phyloP scores from a whole-genome alignment of 1,139 yeast genomes.

The Yamadazyma buinensis region DNA sequence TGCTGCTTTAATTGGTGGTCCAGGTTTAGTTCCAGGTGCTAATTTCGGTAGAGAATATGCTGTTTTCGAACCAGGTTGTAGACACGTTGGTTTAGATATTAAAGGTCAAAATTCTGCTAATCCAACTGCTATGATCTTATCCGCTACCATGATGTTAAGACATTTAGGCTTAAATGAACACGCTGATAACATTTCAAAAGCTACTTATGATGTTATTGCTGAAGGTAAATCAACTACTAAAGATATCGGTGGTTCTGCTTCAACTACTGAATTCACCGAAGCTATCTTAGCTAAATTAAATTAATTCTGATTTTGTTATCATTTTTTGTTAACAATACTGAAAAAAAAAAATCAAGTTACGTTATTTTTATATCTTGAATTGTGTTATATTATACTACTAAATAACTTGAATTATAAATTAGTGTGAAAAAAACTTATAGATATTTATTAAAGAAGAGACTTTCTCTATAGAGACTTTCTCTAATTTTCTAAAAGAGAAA shows the following conservation, averaged over 20 bases:
- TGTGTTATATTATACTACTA: no score
- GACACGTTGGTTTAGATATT: conserved; percentile 98
- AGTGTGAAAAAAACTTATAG: conserved; percentile 1
- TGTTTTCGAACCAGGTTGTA: conserved; percentile 98
- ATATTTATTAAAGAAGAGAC: no score
- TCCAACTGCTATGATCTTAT: conserved; percentile 96
- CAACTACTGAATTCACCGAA: conserved; percentile 91
- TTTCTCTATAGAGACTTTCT: no score
- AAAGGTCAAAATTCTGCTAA: conserved; percentile 93
- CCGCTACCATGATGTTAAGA: conserved; percentile 87
- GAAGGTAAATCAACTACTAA: conserved; percentile 77
- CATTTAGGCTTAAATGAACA: conserved; percentile 83
- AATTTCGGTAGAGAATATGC: conserved; percentile 98
- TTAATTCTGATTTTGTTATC: no score
- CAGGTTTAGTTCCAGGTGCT: conserved; percentile 98
- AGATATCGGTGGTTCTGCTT: conserved; percentile 85
- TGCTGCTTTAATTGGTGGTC: conserved; percentile 98
- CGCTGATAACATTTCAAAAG: conserved; percentile 84
- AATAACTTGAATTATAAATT: no score
- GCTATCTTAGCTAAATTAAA: conserved; percentile 70
- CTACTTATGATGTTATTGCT: conserved; percentile 84
- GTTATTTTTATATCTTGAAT: no score
- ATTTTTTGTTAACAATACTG: no score
- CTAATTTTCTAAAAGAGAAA: no score
- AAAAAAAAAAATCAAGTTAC: no score